Evolutionary conservation across 805 yeast species (phyloP), one percentile per base, ranked within the genome.

Genomic region (Spathaspora boniae): DNA sequence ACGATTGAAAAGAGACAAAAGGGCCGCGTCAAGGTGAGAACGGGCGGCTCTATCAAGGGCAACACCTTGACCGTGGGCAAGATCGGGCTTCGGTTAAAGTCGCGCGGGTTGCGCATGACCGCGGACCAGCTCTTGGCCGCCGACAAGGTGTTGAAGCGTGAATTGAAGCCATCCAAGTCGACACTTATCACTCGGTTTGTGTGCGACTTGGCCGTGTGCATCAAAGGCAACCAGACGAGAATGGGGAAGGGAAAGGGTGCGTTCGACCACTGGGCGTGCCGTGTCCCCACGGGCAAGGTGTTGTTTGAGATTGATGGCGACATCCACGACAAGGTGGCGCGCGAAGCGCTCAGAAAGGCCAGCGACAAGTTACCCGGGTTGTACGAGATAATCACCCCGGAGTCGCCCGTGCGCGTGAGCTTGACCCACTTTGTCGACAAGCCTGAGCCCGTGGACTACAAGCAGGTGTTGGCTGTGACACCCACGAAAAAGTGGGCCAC

Each of bases 221-320:
- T 86, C 43, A 93, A 93, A 68, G 98, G 98, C 68, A 93, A 93
- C 60, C 96, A 93, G 60, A 87, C 96, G 8, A 93, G 98, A 81
- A 93, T 93, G 98, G 98, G 98, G 70, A 93, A 93, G 62, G 98
- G 98, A 69, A 93, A 93, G 65, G 98, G 98, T 64, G 82, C 89
- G 0, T 91, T 93, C 56, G 96, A 87, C 53, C 93, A 87, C 67
- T 93, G 98, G 98, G 94, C 95, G 51, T 85, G 81, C 22, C 79
- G 98, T 52, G 93, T 93, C 9, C 95, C 98, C 26, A 89, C 97
- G 0, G 98, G 98, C 3, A 89, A 88, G 54, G 80, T 93, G 27
- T 68, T 89, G 16, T 87, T 89, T 54, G 98, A 93, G 65, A 78
- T 89, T 54, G 84, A 82, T 43, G 82, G 79, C 12, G 67, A 75